Conservation (phyloP, 306 rosid genomes). For the Begonia masoniana region DNA sequence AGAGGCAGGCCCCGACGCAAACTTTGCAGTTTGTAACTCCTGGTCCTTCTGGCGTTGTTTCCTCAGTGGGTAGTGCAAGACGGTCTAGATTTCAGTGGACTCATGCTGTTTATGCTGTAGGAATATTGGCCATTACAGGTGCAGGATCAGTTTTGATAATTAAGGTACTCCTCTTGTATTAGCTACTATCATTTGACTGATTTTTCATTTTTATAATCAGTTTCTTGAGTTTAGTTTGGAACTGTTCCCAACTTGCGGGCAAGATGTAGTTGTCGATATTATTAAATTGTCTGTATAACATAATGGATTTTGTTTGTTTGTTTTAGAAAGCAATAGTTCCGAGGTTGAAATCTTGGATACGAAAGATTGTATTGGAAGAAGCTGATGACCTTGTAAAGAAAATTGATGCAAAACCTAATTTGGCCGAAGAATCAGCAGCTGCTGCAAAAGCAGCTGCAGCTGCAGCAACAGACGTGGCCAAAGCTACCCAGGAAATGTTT, state of each 20-base stretch:
- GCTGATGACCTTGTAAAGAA: constrained; percentile 31
- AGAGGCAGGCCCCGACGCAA: constrained; percentile 31
- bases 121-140: constrained; percentile 70
- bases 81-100: constrained; percentile 72
- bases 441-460: constrained; percentile 97
- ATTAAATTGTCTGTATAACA: constrained; percentile 12
- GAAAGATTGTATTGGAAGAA: constrained; percentile 57
- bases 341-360: constrained; percentile 84
- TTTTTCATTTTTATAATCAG: constrained; percentile 8
- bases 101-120: constrained; percentile 61
- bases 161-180: constrained; percentile 43
- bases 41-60: constrained; percentile 25
- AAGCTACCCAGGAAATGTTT: constrained; percentile 66
- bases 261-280: neutral
- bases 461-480: constrained; percentile 91
- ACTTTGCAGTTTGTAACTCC: constrained; percentile 39
- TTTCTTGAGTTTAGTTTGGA: constrained; percentile 2
- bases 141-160: constrained; percentile 66
- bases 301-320: constrained; percentile 11
- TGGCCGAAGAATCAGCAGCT: constrained; percentile 67
- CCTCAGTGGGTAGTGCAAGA: constrained; percentile 26
- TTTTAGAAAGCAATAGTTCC: constrained; percentile 76
- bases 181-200: constrained; percentile 7
- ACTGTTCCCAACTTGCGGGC: neutral
- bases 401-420: constrained; percentile 39